Base-by-base conservation (phyloP, 163 green algal species). In the Trebouxiophyceae sp. region DNA sequence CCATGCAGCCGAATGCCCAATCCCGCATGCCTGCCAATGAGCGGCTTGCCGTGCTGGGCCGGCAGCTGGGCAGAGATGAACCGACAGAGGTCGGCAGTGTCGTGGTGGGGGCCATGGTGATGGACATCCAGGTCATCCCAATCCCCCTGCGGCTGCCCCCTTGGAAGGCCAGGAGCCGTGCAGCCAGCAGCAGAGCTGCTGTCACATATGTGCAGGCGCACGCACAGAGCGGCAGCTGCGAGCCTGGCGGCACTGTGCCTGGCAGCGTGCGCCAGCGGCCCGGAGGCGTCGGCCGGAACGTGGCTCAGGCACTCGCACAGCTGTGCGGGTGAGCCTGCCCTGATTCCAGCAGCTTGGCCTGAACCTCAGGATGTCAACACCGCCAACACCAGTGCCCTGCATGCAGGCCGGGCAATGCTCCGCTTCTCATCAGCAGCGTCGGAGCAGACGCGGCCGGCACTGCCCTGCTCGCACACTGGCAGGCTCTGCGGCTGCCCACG, bases 251-350 rank as follows among this genome's bases (percentile, higher is more conserved):
- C 28, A 77, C 75, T 0, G 71, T 82, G 50, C 71, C 71, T 26
- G 75, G 75, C 5, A 57, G 28, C 1, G 75, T 82, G 2, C 24
- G 8, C 0, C 68, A 76, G 33, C 47, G 54, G 20, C 23, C 64
- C 24, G 75, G 75, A 4, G 71, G 75, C 29, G 75, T 79, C 20
- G 62, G 39, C 0, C 62, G 71, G 24, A 82, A 82, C 63, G 68
- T 79, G 16, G 75, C 71, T 5, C 56, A 70, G 12, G 32, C 23
- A 0, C 63, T 81, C 28, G 60, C 62, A 26, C 24, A 2, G 54
- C 39, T 58, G 29, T 71, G 59, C 62, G 55, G 33, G 58, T 60
- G 6, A 7, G 24, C 26, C 26, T 34, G 23, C 47, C 22, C 47
- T 29, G 22, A 57, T 5, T 30, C 26, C 19, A n/a, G 12, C 22